Evolutionary conservation across 331 rosid species (phyloP).

Genomic region (Malus hybrid): DNA sequence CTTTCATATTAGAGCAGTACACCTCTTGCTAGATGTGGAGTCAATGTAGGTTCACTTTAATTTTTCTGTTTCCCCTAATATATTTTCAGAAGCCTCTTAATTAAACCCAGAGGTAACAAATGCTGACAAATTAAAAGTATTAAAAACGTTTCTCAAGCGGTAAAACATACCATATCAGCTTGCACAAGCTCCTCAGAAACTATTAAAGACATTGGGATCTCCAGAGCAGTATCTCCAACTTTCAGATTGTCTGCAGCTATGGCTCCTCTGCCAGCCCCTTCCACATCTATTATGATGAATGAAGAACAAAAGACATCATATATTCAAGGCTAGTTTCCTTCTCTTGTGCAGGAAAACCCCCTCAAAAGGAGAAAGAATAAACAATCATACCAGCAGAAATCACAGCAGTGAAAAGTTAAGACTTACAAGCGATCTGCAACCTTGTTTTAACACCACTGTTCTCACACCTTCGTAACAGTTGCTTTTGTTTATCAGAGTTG

Average conservation of each 20-base stretch:
- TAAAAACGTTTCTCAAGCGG: background rate
- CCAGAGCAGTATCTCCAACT: constrained; percentile 80
- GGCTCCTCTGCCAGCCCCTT: constrained; percentile 88
- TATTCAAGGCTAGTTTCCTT: background rate
- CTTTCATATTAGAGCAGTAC: too few species aligned
- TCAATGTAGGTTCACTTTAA: background rate
- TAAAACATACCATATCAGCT: constrained; percentile 59
- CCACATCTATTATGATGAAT: constrained; percentile 45
- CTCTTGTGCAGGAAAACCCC: background rate
- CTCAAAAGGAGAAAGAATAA: background rate
- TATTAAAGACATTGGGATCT: constrained; percentile 69
- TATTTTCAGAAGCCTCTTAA: background rate
- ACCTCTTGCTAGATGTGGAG: too few species aligned
- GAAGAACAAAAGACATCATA: background rate
- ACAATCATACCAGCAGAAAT: background rate
- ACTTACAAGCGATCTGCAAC: constrained; percentile 70
- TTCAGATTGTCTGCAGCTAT: constrained; percentile 59
- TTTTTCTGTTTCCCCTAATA: background rate
- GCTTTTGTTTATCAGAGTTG: constrained; percentile 37
- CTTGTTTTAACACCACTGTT: constrained; percentile 51
- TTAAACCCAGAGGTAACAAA: background rate
- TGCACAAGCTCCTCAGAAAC: constrained; percentile 63
- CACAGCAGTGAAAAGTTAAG: background rate
- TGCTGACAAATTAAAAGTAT: background rate
- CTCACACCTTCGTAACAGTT: constrained; percentile 66